phyloP scores from a whole-genome alignment of 257 asterid species.

The Capsicum pubescens region DNA sequence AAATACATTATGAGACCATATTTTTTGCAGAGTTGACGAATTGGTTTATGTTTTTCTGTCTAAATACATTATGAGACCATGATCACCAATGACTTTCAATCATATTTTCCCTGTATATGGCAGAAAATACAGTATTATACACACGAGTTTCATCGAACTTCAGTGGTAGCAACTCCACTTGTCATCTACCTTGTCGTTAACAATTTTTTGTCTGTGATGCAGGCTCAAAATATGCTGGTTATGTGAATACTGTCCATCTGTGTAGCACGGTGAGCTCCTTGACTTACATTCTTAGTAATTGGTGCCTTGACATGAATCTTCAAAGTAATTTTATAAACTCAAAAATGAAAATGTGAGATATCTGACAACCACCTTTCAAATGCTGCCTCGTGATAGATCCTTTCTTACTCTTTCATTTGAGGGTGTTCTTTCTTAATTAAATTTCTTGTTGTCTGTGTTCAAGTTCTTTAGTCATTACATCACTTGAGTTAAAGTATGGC shows the following conservation, averaged over 20 bases:
- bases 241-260: conserved; percentile 80
- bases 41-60: no score
- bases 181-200: background rate
- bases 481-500: background rate
- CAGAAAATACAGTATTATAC: background rate
- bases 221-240: conserved; percentile 96
- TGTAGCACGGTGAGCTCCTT: conserved; percentile 81
- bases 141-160: background rate
- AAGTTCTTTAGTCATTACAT: background rate
- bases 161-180: background rate
- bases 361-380: background rate
- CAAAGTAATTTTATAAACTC: background rate
- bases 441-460: background rate
- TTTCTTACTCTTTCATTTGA: background rate
- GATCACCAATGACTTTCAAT: no score
- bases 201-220: conserved; percentile 31
- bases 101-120: background rate
- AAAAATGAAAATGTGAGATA: background rate
- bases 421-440: background rate
- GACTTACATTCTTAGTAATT: conserved; percentile 4
- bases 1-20: no score
- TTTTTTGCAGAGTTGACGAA: no score
- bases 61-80: no score
- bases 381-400: conserved; percentile 1
- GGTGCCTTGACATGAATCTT: background rate